Conservation (phyloP, 2,329 filamentous ascomycete genomes). For the Pseudogymnoascus sp. region DNA sequence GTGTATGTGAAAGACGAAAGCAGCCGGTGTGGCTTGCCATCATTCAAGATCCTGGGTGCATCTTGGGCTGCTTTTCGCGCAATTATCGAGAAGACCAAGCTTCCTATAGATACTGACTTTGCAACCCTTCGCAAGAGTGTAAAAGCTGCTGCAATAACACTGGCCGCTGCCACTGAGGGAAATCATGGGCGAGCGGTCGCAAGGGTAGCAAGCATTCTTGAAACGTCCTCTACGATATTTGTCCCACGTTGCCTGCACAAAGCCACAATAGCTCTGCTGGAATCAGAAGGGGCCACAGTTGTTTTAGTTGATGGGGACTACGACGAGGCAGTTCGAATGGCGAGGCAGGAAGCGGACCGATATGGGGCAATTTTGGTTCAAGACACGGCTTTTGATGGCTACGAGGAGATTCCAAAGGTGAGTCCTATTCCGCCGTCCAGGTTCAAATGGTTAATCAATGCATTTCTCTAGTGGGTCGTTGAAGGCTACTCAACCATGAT, state of each 20-base stretch:
- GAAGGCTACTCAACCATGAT: conserved; percentile 69
- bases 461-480: conserved; percentile 49
- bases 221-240: conserved; percentile 47
- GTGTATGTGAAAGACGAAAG: conserved; percentile 67
- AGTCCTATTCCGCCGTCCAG: background rate
- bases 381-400: conserved; percentile 59
- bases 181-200: conserved; percentile 70
- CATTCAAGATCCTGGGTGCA: conserved; percentile 75
- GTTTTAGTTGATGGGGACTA: conserved; percentile 50
- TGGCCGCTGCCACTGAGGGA: conserved; percentile 63
- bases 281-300: conserved; percentile 52
- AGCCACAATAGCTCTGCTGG: conserved; percentile 39
- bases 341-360: background rate
- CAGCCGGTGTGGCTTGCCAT: conserved; percentile 56
- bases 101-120: conserved; percentile 28
- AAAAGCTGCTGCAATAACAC: conserved; percentile 25
- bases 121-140: conserved; percentile 22
- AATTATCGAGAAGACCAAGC: conserved; percentile 34
- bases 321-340: conserved; percentile 33
- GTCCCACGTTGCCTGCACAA: conserved; percentile 55
- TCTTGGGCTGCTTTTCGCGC: conserved; percentile 58
- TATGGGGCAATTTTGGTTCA: conserved; percentile 48
- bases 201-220: conserved; percentile 54
- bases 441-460: background rate
- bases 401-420: conserved; percentile 53